Conservation (phyloP, 805 yeast genomes). For the Saccharomycopsis sp. region DNA sequence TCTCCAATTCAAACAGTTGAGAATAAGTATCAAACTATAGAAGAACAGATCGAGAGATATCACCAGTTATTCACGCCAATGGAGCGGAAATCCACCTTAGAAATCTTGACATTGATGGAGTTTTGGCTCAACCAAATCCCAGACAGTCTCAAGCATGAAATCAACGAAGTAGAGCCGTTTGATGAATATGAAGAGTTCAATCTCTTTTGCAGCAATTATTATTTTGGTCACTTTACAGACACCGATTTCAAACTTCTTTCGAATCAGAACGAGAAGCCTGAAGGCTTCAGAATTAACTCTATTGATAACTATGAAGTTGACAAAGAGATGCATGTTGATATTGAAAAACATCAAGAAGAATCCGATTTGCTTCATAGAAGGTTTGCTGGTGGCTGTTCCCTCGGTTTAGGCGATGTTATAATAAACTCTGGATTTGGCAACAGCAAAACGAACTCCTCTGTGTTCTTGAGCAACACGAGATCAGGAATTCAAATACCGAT, state of each 20-base stretch:
- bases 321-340: not conserved
- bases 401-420: constrained; percentile 22
- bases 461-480: constrained; percentile 6
- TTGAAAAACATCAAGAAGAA: not conserved
- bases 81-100: constrained; percentile 34
- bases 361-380: constrained; percentile 30
- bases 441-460: constrained; percentile 28
- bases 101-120: constrained; percentile 47
- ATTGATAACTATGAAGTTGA: not conserved
- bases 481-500: not conserved
- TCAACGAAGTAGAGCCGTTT: constrained; percentile 55
- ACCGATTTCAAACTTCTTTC: constrained; percentile 1
- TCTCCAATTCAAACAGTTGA: constrained; percentile 66
- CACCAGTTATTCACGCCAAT: constrained; percentile 25
- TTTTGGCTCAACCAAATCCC: constrained; percentile 49
- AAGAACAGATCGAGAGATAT: constrained; percentile 48
- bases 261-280: constrained; percentile 4
- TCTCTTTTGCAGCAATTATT: constrained; percentile 68
- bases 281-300: constrained; percentile 13
- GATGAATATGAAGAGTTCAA: constrained; percentile 84
- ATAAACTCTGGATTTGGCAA: constrained; percentile 37
- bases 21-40: constrained; percentile 42
- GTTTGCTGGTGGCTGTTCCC: constrained; percentile 35
- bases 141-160: constrained; percentile 31
- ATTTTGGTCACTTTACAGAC: constrained; percentile 59